A percentile compares a stretch with the other conserved stretches of the same genome.
These are phyloP conservation scores for Gossypium mustelinum DNA, from an alignment of 345 rosid species.

Conservation along the genomic window DNA sequence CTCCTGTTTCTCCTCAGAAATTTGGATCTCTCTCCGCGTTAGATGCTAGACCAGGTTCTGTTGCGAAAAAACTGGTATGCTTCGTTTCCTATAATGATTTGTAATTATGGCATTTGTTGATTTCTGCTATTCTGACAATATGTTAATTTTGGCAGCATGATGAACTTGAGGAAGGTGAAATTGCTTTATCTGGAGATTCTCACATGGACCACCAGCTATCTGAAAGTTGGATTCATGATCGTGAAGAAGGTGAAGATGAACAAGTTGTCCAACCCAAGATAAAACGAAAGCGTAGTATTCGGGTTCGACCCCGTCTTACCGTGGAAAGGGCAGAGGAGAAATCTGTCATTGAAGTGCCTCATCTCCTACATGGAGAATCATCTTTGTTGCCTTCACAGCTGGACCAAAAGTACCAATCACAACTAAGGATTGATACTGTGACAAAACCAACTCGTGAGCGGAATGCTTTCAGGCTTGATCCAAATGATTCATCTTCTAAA, in stretches of 20 bases:
- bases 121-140: slow-evolving; percentile 22
- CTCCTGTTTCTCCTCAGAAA: slow-evolving; percentile 90
- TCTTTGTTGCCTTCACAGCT: slow-evolving; percentile 43
- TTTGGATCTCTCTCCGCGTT: slow-evolving; percentile 95
- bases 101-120: slow-evolving; percentile 1
- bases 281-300: slow-evolving; percentile 92
- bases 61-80: slow-evolving; percentile 72
- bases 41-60: slow-evolving; percentile 86
- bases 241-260: slow-evolving; percentile 94
- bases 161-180: slow-evolving; percentile 98
- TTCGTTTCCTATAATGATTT: slow-evolving; percentile 16
- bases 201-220: slow-evolving; percentile 86
- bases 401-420: slow-evolving; percentile 62
- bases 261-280: slow-evolving; percentile 97
- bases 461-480: slow-evolving; percentile 56
- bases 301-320: slow-evolving; percentile 80
- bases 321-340: slow-evolving; percentile 65
- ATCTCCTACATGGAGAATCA: slow-evolving; percentile 52
- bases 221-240: slow-evolving; percentile 93
- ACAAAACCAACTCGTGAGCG: slow-evolving; percentile 33
- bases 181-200: slow-evolving; percentile 92
- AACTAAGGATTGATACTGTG: slow-evolving; percentile 53
- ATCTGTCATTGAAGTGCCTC: slow-evolving; percentile 41
- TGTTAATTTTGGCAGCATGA: slow-evolving; percentile 56
- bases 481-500: slow-evolving; percentile 60